phyloP scores from a whole-genome alignment of 495 filamentous ascomycete genomes.

The Cercophora samala region DNA sequence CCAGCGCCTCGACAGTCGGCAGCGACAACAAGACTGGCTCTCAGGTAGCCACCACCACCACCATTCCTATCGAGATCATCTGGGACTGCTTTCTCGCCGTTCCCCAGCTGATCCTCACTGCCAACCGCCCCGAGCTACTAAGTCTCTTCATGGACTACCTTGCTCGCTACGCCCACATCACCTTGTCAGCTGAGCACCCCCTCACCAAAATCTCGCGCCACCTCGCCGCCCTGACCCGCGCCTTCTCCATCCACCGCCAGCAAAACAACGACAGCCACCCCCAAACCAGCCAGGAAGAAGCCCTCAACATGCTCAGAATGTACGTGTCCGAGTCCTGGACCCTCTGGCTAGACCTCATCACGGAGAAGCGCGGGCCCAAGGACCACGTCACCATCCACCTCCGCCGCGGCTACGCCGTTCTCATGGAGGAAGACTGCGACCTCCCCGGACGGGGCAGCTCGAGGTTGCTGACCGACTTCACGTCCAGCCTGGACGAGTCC shows the following conservation, averaged over 20 bases:
- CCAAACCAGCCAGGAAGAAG: neutral
- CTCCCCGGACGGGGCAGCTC: conserved; percentile 3
- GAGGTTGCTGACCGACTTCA: conserved; percentile 22
- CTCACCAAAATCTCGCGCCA: conserved; percentile 19
- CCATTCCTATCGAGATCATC: conserved; percentile 29
- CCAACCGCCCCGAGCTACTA: conserved; percentile 27
- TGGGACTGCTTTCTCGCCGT: conserved; percentile 38
- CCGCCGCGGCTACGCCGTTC: conserved; percentile 32
- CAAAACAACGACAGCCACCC: neutral
- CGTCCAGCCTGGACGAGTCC: neutral
- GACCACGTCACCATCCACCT: conserved; percentile 35
- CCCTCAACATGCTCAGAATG: conserved; percentile 4
- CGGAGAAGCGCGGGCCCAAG: conserved; percentile 14
- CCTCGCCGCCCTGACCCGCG: neutral
- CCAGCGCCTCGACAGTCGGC: neutral
- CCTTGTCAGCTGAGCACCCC: conserved; percentile 23
- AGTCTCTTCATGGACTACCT: conserved; percentile 27
- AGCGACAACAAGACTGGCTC: neutral
- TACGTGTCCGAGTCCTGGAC: conserved; percentile 26
- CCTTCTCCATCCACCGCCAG: conserved; percentile 1
- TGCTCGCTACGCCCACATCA: conserved; percentile 22
- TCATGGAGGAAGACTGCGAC: conserved; percentile 15
- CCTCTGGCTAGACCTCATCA: conserved; percentile 28
- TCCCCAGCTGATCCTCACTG: conserved; percentile 27
- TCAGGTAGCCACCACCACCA: neutral